Percentiles rank a stretch among this genome's conserved stretches.
Evolutionary conservation across 2,329 filamentous ascomycete species (phyloP).

Genomic region (Aspergillus brunneoviolaceus): DNA sequence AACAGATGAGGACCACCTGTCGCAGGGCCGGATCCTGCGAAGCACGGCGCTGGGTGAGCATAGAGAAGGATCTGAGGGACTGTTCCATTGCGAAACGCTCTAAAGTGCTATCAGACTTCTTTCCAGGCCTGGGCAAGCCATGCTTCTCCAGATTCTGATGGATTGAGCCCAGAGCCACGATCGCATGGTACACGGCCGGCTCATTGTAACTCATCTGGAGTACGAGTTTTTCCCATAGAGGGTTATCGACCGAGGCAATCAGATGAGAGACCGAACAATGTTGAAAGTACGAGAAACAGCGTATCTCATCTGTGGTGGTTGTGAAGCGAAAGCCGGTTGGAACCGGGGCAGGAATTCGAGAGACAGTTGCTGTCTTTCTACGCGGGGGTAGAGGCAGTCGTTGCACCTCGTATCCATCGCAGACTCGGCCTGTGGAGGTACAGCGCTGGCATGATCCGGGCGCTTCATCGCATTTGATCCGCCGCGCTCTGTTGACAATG

Average conservation of each 20-base stretch:
- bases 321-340: background rate
- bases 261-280: constrained; percentile 16
- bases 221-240: constrained; percentile 8
- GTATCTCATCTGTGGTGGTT: constrained; percentile 19
- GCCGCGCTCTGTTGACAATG: background rate
- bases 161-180: constrained; percentile 8
- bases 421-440: constrained; percentile 36
- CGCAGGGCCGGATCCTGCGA: constrained; percentile 11
- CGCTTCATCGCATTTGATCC: constrained; percentile 32
- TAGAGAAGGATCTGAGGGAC: background rate
- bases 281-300: constrained; percentile 22
- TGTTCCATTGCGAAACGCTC: constrained; percentile 11
- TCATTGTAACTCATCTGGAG: constrained; percentile 6
- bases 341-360: background rate
- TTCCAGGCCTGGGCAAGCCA: background rate
- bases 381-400: constrained; percentile 5
- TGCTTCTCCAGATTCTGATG: background rate
- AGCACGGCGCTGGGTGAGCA: constrained; percentile 2
- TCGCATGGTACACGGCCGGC: constrained; percentile 12
- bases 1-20: constrained; percentile 8
- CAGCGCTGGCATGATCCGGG: constrained; percentile 37
- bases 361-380: background rate
- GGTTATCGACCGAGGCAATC: constrained; percentile 13
- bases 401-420: constrained; percentile 36
- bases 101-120: background rate